Conservation (phyloP, 2,329 filamentous ascomycete genomes). For the Cladophialophora chaetospira region DNA sequence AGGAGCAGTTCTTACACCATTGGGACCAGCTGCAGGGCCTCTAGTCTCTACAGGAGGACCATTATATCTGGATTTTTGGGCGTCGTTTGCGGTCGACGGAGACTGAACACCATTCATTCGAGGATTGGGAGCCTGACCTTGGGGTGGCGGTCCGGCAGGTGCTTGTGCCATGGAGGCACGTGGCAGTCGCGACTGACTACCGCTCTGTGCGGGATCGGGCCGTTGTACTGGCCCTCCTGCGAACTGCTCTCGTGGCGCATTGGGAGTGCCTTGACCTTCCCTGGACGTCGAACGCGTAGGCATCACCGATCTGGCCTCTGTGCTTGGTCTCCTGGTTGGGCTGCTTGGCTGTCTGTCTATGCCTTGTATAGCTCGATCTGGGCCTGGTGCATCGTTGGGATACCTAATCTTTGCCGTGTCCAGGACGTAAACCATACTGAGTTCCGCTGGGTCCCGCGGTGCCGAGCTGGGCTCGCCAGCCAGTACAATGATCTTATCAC, state of each 20-base stretch:
- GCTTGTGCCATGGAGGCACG: slow-evolving; percentile 61
- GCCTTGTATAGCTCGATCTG: slow-evolving; percentile 41
- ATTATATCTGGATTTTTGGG: slow-evolving; percentile 39
- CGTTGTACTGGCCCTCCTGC: slow-evolving; percentile 32
- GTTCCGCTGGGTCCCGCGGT: slow-evolving; percentile 75
- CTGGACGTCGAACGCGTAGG: slow-evolving; percentile 45
- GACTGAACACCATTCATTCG: slow-evolving; percentile 45
- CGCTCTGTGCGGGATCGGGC: slow-evolving; percentile 32
- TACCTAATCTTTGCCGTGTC: slow-evolving; percentile 97
- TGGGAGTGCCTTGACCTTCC: slow-evolving; percentile 43
- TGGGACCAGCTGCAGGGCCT: slow-evolving; percentile 25
- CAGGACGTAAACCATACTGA: slow-evolving; percentile 85
- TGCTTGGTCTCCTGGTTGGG: slow-evolving; percentile 46
- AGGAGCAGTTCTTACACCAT: slow-evolving; percentile 22
- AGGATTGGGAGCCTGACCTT: slow-evolving; percentile 63
- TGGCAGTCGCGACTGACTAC: slow-evolving; percentile 59
- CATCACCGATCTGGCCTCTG: slow-evolving; percentile 45
- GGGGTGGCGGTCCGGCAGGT: slow-evolving; percentile 64
- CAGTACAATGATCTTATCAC: slow-evolving; percentile 87
- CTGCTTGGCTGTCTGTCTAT: slow-evolving; percentile 45
- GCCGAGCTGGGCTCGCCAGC: slow-evolving; percentile 93
- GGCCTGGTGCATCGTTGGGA: slow-evolving; percentile 67
- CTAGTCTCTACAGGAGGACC: slow-evolving; percentile 46
- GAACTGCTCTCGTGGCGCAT: slow-evolving; percentile 35
- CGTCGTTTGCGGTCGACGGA: slow-evolving; percentile 18